phyloP scores from a whole-genome alignment of 2,329 filamentous ascomycete genomes.

The Magnaporthiopsis incrustans region DNA sequence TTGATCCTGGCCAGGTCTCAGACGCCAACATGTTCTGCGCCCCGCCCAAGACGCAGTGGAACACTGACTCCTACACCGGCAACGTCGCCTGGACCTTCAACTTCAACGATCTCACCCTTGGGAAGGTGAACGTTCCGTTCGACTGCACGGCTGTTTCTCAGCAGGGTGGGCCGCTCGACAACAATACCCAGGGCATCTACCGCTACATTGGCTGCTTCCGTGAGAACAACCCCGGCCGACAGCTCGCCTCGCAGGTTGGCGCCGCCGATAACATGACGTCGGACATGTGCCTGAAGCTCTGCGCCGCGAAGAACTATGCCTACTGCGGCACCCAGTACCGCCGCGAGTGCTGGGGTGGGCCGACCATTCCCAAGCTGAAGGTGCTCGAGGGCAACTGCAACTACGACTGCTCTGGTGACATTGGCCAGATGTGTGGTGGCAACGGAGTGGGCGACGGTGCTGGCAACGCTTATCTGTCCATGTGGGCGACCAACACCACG shows the following conservation, averaged over 20 bases:
- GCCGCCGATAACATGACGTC: constrained; percentile 33
- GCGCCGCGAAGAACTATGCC: constrained; percentile 23
- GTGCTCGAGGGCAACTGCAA: constrained; percentile 41
- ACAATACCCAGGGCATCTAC: constrained; percentile 37
- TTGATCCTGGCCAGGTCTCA: constrained; percentile 40
- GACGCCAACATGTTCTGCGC: constrained; percentile 47
- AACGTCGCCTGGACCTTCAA: constrained; percentile 48
- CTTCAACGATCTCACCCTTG: constrained; percentile 42
- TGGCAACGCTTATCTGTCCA: constrained; percentile 35
- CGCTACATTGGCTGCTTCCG: constrained; percentile 47
- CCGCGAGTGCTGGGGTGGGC: constrained; percentile 47
- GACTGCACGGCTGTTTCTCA: constrained; percentile 41
- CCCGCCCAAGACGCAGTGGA: constrained; percentile 49
- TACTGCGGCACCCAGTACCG: constrained; percentile 44
- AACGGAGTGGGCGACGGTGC: constrained; percentile 29
- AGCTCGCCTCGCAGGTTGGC: constrained; percentile 36
- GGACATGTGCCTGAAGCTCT: constrained; percentile 36
- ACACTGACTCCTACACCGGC: constrained; percentile 40
- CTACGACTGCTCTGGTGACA: constrained; percentile 39
- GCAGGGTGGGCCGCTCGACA: constrained; percentile 40
- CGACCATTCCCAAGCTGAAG: constrained; percentile 33
- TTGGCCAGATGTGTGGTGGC: constrained; percentile 45
- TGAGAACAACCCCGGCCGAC: constrained; percentile 47
- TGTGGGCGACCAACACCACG: constrained; percentile 30
- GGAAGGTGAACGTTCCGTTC: constrained; percentile 45